Base-by-base conservation (phyloP, 140 eudicot genomes). In the Erigeron philadelphicus region DNA sequence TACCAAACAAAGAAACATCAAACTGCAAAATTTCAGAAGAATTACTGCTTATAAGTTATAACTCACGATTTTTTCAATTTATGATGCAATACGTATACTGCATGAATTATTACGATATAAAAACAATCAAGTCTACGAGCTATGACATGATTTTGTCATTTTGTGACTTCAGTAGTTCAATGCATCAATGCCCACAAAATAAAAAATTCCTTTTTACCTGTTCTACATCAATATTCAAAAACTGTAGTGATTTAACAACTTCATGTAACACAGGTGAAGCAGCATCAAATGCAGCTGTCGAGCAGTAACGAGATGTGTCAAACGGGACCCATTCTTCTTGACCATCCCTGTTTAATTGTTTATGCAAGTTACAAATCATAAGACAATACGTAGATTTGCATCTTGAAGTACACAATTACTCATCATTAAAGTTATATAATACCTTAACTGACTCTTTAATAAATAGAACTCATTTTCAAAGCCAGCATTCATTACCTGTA, bases 401-500 rank as follows among this genome's bases (percentile, higher is more conserved):
- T 61, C 48, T 55, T 19, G 47, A 61, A 76, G 57, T 15, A 64
- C 6, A 17, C 53, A 68, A 44, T 13, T 46, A 16, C 38, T 18
- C 12, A 66, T 67, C n/a, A 68, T 75, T 47, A 50, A 5, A 60
- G 61, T 13, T 64, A 62, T 25, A 41, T 10, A 67, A 75, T 80
- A 86, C 96, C 85, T 84, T 49, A 67, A n/a, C 43, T 56, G 82
- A 75, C 83, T 79, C 80, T 86, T 84, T 74, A 94, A 85, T 70
- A 94, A 85, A 78, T 68, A 87, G 73, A 94, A 94, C 58, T 94
- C 99, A 63, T 78, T 89, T 73, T 94, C 99, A 67, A 94, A 94
- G 43, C 99, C 99, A 72, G 95, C 97, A 66, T 94, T 83, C 90
- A 94, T 77, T 67, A 70, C 94, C 99, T 93, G 83, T n/a, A 78